Base-by-base conservation (phyloP, 441 rosid genomes). In the Cnidoscolus chayamansa region DNA sequence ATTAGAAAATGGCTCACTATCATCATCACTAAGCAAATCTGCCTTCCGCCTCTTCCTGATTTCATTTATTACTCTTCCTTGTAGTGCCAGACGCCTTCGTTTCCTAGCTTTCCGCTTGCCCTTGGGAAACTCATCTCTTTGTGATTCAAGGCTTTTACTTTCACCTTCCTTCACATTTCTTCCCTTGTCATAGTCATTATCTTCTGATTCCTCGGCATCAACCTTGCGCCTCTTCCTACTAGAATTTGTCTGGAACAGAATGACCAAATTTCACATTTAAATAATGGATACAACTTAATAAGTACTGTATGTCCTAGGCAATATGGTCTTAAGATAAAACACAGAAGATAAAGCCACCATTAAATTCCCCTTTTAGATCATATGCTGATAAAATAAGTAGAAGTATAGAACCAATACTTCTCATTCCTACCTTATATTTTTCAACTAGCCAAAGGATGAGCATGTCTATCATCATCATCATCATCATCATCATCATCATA, bases 81-180 rank as follows among this genome's bases (percentile, higher is more conserved):
- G 90, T 65, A 89, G 74, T 62, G 88, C 85, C 72, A 89, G 75
- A 49, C 87, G 88, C 81, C 93, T 83, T 30, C 96, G 74, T 81
- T 90, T 90, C 83, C 94, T 89, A 54, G 94, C 93, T 73, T 90
- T 86, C 66, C 94, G 77, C 79, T 92, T 92, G 54, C 93, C 96
- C 87, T 92, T 90, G 5, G 94, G 96, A 70, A 85, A 86, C 71
- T 87, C 94, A 65, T 87, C 96, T 76, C 84, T 87, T 66, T 90
- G 92, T 45, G 95, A 85, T 62, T 84, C 88, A 6, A 87, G 80
- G 81, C 82, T 74, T 73, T 77, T 86, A 70, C 82, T 75, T 49
- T 88, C 91, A 71, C 53, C 79, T 76, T 83, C 91, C 75, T 74
- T 82, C 6, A 47, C 69, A 40, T 56, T 68, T 78, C 85, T 77